A percentile compares a stretch with the other conserved stretches of the same genome.
Conservation (phyloP, 805 yeast species). For the Starmerella cellae region DNA sequence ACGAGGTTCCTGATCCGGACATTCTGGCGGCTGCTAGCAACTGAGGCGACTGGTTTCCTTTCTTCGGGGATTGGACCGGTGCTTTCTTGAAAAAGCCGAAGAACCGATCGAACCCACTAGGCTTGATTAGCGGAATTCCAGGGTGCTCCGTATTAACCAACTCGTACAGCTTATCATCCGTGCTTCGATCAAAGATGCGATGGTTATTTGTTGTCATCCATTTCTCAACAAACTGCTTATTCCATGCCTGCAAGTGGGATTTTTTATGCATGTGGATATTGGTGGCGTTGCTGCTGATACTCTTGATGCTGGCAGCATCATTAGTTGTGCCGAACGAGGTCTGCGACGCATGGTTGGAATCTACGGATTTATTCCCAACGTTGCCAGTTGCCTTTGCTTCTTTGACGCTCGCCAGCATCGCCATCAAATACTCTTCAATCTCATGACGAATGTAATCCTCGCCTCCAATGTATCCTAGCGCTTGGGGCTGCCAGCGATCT, state of each 20-base stretch:
- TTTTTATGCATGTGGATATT: not conserved
- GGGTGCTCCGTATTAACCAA: conserved; percentile 13
- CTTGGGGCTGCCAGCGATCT: conserved; percentile 31
- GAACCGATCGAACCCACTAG: conserved; percentile 14
- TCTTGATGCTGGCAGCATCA: not conserved
- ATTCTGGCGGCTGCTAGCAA: not conserved
- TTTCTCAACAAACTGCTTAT: conserved; percentile 33
- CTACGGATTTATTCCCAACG: not conserved
- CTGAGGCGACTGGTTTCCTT: not conserved
- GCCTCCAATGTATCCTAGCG: conserved; percentile 48
- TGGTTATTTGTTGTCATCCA: conserved; percentile 50
- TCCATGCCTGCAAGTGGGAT: conserved; percentile 26
- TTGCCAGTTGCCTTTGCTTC: conserved; percentile 30
- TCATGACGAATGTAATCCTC: conserved; percentile 81
- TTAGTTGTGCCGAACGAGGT: not conserved
- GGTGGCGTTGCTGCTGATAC: not conserved
- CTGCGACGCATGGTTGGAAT: not conserved
- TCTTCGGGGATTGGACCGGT: not conserved
- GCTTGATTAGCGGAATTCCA: conserved; percentile 11
- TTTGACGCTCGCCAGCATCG: conserved; percentile 59
- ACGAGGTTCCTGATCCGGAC: not conserved
- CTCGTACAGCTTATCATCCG: conserved; percentile 31
- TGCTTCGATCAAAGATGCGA: conserved; percentile 38
- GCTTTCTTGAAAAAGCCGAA: conserved; percentile 10
- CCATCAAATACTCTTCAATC: conserved; percentile 80